Base-by-base conservation (phyloP, 73 alveolate genomes). In the Paramecium tetraurelia region DNA sequence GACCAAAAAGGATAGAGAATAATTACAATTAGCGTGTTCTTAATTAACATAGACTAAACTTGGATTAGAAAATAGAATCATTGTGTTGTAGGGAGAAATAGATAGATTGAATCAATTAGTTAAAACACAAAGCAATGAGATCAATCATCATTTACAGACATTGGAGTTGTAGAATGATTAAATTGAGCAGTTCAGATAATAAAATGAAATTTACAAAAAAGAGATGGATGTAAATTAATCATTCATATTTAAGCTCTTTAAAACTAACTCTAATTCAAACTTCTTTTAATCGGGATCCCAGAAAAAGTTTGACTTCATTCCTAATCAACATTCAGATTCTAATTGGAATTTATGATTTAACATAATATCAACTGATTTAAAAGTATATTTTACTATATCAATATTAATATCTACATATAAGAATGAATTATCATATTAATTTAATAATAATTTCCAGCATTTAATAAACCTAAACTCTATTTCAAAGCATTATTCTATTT, bases 61-160 rank as follows among this genome's bases (percentile, higher is more conserved):
- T 18, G 43, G 57, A 24, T 80, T 44, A 80, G 90, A 80, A 20
- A 80, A 80, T 48, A 80, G 57, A 80, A 44, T 48, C 21, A 40
- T 80, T n/a, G 72, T 80, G 21, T 20, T 80, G 22, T 22, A 31
- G 24, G 90, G 90, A 10, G 90, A 80, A 43, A 80, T 80, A 12
- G 90, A 80, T 22, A 80, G 90, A 48, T 80, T 80, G 16, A 80
- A 80, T 80, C n/a, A 31, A n/a, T 80, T 80, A 46, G 75, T 80
- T 41, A 80, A 43, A 72, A 29, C 57, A 72, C 7, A 72, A 72
- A 72, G 2, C 16, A 72, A 72, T 72, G 90, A 80, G 7, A 43
- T 80, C 5, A 24, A 40, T 41, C 70, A 80, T 80, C 57, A 44
- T 22, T 27, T 31, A 80, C 22, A 80, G 18, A 24, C 90, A 20